These are phyloP conservation scores for Curvularia lunata DNA, from an alignment of 2,329 filamentous ascomycete genomes.

Conservation along the genomic window DNA sequence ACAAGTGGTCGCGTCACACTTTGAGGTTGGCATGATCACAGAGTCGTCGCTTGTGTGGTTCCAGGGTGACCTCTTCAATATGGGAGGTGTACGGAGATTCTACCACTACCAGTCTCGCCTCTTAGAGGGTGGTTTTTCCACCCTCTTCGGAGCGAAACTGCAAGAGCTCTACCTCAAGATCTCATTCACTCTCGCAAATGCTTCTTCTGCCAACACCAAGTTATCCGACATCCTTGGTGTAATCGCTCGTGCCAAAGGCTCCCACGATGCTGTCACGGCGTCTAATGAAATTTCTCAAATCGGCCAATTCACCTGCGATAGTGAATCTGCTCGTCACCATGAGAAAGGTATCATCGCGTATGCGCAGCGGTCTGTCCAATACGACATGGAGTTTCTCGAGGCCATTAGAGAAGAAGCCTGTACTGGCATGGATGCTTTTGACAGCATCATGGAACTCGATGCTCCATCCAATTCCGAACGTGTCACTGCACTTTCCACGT, in stretches of 20 bases:
- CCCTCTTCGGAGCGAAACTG: constrained; percentile 32
- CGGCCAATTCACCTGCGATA: constrained; percentile 58
- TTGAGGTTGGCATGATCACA: constrained; percentile 35
- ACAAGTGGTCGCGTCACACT: constrained; percentile 30
- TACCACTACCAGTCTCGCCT: constrained; percentile 37
- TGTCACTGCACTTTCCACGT: constrained; percentile 50
- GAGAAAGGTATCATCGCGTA: constrained; percentile 61
- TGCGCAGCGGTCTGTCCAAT: constrained; percentile 56
- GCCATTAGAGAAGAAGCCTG: constrained; percentile 61
- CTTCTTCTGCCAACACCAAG: constrained; percentile 37
- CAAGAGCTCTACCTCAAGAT: constrained; percentile 36
- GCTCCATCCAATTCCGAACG: constrained; percentile 49
- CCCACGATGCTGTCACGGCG: constrained; percentile 54
- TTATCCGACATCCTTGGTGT: constrained; percentile 57
- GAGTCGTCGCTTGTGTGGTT: constrained; percentile 34
- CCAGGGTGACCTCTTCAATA: constrained; percentile 35
- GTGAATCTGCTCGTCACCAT: constrained; percentile 57
- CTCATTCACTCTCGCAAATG: constrained; percentile 34
- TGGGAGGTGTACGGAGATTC: constrained; percentile 36
- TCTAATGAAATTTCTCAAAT: constrained; percentile 59
- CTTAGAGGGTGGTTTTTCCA: constrained; percentile 31
- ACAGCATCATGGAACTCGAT: constrained; percentile 55
- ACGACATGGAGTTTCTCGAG: constrained; percentile 62
- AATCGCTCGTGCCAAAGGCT: constrained; percentile 54
- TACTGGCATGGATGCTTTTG: constrained; percentile 60